Base-by-base conservation (phyloP, 192 early-diverging fungal genomes). In the Podila minutissima region DNA sequence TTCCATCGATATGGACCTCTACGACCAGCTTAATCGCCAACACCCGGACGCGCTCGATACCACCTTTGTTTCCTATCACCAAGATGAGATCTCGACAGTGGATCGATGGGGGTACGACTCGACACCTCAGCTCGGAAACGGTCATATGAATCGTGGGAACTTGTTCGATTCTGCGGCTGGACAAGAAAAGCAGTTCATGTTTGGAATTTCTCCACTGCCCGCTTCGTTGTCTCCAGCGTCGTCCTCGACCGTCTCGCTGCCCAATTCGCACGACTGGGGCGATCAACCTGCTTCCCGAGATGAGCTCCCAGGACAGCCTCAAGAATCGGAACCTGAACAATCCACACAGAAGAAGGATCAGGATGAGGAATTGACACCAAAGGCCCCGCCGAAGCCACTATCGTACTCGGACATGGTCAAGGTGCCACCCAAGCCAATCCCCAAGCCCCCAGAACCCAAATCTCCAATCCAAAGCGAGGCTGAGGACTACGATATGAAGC, bases 11-110 rank as follows among this genome's bases (percentile, higher is more conserved):
- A 71, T 68, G 8, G 38, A 69, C 19, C 67, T 81, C 19, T 81
- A 81, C 59, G 46, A 73, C 8, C 77, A 81, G 26, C 72, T 72
- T n/a, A 63, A 66, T 38, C 66, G 65, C 22, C 67, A 69, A 17
- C 71, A 81, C 46, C 71, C 68, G 28, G 67, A 69, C 24, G 29
- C 15, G 31, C 60, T 58, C 5, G 57, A 35, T 7, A 22, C 46
- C 37, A 15, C 29, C 1, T 22, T 64, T 9, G 20, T 60, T 6
- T 67, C 37, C 29, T 65, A 53, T 6, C 35, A 60, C 10, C 38
- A 46, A 12, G 74, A 63, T 3, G 58, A 57, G 60, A 48, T 50
- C 28, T 22, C 29, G 19, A 20, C 17, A n/a, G n/a, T 29, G 51
- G 35, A 55, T 17, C 53, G n/a, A 11, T 55, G 53, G 64, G 64